A percentile compares a stretch with the other conserved stretches of the same genome.
These are phyloP conservation scores for Zymoseptoria brevis DNA, from an alignment of 2,329 filamentous ascomycete species.

Conservation along the genomic window DNA sequence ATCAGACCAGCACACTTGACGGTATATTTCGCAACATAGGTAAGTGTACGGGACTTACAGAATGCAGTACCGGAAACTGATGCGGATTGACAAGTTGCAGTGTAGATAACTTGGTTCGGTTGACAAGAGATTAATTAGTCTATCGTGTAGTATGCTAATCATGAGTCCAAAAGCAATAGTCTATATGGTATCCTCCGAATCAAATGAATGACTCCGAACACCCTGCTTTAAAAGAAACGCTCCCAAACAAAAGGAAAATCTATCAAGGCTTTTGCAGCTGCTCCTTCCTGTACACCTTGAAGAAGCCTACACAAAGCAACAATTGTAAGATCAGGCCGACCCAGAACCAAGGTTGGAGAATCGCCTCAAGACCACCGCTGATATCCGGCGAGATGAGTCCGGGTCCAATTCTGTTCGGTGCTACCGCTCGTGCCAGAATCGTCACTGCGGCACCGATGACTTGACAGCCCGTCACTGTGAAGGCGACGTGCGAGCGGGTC, in stretches of 20 bases:
- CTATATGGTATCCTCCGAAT: background rate
- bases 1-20: background rate
- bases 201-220: background rate
- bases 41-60: no score
- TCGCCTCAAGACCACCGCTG: conserved; percentile 35
- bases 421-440: conserved; percentile 51
- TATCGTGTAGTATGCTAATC: background rate
- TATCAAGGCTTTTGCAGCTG: conserved; percentile 19
- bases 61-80: no score
- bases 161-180: background rate
- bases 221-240: background rate
- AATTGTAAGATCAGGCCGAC: conserved; percentile 15
- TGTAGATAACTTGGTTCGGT: no score
- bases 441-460: conserved; percentile 53
- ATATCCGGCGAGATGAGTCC: conserved; percentile 56
- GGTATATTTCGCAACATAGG: no score
- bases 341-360: conserved; percentile 20
- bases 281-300: conserved; percentile 20
- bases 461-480: conserved; percentile 52
- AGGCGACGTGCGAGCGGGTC: conserved; percentile 55
- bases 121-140: background rate
- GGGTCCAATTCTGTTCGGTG: conserved; percentile 53
- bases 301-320: conserved; percentile 18
- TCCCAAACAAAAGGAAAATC: background rate
- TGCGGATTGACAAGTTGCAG: no score